Percentiles rank a stretch among this genome's conserved stretches.
These are phyloP conservation scores for Colletotrichum sp. DNA, from an alignment of 2,329 filamentous ascomycete genomes.

Conservation along the genomic window DNA sequence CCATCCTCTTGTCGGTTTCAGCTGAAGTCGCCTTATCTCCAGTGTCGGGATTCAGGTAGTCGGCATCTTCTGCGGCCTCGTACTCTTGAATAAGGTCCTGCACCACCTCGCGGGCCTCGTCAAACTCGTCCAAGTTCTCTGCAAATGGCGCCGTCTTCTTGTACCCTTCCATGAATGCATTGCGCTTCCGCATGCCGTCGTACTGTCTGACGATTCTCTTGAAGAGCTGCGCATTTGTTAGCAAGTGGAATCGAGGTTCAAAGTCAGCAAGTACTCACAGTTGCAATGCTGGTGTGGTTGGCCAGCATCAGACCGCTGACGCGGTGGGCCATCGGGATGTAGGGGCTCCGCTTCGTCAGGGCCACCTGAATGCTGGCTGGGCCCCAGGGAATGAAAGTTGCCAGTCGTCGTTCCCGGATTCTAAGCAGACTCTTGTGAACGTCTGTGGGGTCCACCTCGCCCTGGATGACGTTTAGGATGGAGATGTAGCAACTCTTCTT, in stretches of 20 bases:
- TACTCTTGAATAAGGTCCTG: conserved; percentile 92
- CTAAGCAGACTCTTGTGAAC: conserved; percentile 97
- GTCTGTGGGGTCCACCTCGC: conserved; percentile 96
- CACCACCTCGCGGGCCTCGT: conserved; percentile 91
- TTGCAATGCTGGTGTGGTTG: conserved; percentile 97
- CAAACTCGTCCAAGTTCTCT: conserved; percentile 92
- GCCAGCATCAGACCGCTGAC: conserved; percentile 97
- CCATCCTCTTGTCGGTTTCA: conserved; percentile 57
- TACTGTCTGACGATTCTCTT: conserved; percentile 93
- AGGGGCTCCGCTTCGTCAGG: conserved; percentile 93
- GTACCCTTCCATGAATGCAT: conserved; percentile 95
- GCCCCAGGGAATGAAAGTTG: conserved; percentile 98
- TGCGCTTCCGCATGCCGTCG: conserved; percentile 91
- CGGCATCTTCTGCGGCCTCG: conserved; percentile 88
- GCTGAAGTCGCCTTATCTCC: conserved; percentile 57
- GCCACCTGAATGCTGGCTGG: conserved; percentile 98
- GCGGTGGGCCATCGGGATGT: conserved; percentile 90
- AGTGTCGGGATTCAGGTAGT: conserved; percentile 82
- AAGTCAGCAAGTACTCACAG: conserved; percentile 52
- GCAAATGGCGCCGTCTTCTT: conserved; percentile 95
- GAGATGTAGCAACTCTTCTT: conserved; percentile 99
- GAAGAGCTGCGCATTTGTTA: conserved; percentile 67
- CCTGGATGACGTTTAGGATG: conserved; percentile 98
- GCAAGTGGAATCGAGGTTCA: background rate
- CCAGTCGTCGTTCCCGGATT: conserved; percentile 91